phyloP scores from a whole-genome alignment of 2,329 filamentous ascomycete species.

The Stachybotrys chlorohalonatus region DNA sequence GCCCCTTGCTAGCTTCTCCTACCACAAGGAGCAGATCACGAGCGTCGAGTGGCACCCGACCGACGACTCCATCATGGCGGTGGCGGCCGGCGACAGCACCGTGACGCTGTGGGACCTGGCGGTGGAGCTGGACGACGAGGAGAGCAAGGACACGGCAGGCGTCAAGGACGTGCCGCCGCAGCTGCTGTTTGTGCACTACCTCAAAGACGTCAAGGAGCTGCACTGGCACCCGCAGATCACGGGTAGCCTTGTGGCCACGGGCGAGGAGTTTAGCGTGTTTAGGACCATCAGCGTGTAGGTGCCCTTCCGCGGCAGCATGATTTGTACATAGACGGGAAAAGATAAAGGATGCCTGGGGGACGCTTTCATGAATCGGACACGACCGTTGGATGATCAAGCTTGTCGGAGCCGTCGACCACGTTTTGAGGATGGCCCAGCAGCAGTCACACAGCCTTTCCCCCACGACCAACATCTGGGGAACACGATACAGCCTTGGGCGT shows the following conservation, averaged over 20 bases:
- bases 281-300: slow-evolving; percentile 71
- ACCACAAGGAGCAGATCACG: slow-evolving; percentile 95
- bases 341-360: too few relatives aligned
- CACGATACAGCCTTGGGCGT: too few relatives aligned
- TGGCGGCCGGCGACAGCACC: slow-evolving; percentile 87
- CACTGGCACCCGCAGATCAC: slow-evolving; percentile 98
- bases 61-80: slow-evolving; percentile 90
- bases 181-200: slow-evolving; percentile 92
- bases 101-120: slow-evolving; percentile 95
- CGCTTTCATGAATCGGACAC: too few relatives aligned
- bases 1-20: slow-evolving; percentile 86
- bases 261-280: slow-evolving; percentile 79
- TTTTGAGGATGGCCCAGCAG: too few relatives aligned
- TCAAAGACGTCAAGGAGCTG: slow-evolving; percentile 87
- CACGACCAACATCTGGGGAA: too few relatives aligned
- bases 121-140: slow-evolving; percentile 94
- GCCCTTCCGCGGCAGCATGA: neutral
- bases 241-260: slow-evolving; percentile 80
- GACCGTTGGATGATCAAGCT: too few relatives aligned
- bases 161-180: slow-evolving; percentile 89
- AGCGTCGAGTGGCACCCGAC: slow-evolving; percentile 96
- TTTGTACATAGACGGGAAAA: too few relatives aligned
- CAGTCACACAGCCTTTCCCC: too few relatives aligned
- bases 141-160: slow-evolving; percentile 81
- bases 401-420: too few relatives aligned